phyloP scores from a whole-genome alignment of 2,329 filamentous ascomycete species.

The Drechmeria coniospora region DNA sequence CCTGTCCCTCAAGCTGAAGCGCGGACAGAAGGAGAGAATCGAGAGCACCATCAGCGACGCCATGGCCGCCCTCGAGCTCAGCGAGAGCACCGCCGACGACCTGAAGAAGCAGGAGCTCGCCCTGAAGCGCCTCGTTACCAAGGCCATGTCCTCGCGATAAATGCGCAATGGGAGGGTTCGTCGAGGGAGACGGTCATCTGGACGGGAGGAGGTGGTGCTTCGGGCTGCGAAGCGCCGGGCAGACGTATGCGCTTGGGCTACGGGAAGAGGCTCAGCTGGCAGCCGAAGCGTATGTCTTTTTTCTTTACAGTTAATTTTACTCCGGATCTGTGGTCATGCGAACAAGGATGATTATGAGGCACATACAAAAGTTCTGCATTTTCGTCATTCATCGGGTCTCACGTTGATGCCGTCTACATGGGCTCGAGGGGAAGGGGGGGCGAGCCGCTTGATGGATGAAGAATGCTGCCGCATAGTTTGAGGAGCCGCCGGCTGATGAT shows the following conservation, averaged over 20 bases:
- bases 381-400: conserved; percentile 12
- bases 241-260: background rate
- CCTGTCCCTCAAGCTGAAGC: conserved; percentile 94
- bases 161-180: conserved; percentile 4
- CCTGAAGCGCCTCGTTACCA: conserved; percentile 94
- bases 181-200: conserved; percentile 1
- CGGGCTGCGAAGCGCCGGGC: background rate
- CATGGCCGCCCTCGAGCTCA: conserved; percentile 93
- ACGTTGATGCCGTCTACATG: conserved; percentile 9
- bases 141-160: conserved; percentile 92
- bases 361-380: conserved; percentile 20
- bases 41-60: conserved; percentile 93
- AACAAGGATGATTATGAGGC: conserved; percentile 16
- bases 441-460: conserved; percentile 11
- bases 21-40: conserved; percentile 98
- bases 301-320: conserved; percentile 9
- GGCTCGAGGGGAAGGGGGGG: too few relatives aligned
- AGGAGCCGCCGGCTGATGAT: conserved; percentile 6
- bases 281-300: conserved; percentile 9
- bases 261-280: conserved; percentile 2
- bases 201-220: conserved; percentile 1
- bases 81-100: conserved; percentile 82
- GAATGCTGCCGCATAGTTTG: conserved; percentile 7
- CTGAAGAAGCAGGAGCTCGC: conserved; percentile 99
- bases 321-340: conserved; percentile 16